Evolutionary conservation across 768 basidiomycete species (phyloP).

Genomic region (Hypsizygus marmoreus): DNA sequence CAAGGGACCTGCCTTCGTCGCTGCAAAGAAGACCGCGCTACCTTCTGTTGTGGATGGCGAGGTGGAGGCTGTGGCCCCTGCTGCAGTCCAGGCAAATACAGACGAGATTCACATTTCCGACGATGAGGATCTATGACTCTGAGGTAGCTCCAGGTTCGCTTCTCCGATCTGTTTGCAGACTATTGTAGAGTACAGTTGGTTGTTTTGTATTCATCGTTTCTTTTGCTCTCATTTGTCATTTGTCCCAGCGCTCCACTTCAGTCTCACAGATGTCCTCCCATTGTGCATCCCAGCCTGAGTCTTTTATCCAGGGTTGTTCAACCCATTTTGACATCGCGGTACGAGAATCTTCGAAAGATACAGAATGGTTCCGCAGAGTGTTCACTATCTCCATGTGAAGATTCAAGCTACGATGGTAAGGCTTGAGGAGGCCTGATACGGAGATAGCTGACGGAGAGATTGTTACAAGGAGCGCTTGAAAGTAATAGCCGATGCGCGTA

Average conservation of each 20-base stretch:
- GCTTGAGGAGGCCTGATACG: slow-evolving; percentile 54
- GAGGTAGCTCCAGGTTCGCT: too few relatives aligned
- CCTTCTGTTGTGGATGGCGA: slow-evolving; percentile 39
- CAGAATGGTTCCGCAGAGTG: slow-evolving; percentile 60
- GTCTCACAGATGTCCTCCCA: slow-evolving; percentile 80
- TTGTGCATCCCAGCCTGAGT: slow-evolving; percentile 65
- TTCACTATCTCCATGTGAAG: slow-evolving; percentile 58
- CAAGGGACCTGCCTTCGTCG: slow-evolving; percentile 75
- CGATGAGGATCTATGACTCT: slow-evolving; percentile 58
- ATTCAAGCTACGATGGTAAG: slow-evolving; percentile 68
- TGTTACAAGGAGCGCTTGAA: background rate
- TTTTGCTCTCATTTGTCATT: slow-evolving; percentile 22
- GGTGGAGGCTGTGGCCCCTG: slow-evolving; percentile 27
- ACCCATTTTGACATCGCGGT: slow-evolving; percentile 66
- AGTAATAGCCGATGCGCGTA: slow-evolving; percentile 27
- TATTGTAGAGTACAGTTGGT: slow-evolving; percentile 14
- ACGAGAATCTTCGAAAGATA: slow-evolving; percentile 71
- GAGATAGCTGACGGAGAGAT: slow-evolving; percentile 46
- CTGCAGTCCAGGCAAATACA: slow-evolving; percentile 49
- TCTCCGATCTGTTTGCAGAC: too few relatives aligned
- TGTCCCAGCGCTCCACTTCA: slow-evolving; percentile 77
- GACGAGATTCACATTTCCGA: slow-evolving; percentile 91
- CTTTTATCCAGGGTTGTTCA: slow-evolving; percentile 66
- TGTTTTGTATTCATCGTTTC: slow-evolving; percentile 11
- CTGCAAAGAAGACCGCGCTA: slow-evolving; percentile 61